phyloP scores from a whole-genome alignment of 257 asterid genomes.

The Leonotis leonurus region DNA sequence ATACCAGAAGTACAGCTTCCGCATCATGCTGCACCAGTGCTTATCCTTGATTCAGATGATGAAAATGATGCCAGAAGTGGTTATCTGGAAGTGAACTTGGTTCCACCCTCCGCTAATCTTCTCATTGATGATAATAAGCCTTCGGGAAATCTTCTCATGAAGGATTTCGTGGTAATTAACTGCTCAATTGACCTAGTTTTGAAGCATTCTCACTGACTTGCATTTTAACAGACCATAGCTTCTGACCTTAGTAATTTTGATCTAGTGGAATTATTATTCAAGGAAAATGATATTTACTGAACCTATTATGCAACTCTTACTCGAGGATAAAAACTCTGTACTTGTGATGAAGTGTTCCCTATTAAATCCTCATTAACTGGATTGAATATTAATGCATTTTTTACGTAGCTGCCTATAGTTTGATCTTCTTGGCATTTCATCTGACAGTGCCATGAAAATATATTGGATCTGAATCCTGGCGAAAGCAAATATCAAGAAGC shows the following conservation, averaged over 20 bases:
- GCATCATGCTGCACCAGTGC: constrained; percentile 38
- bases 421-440: constrained; percentile 11
- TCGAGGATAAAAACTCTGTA: not conserved
- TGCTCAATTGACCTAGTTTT: constrained; percentile 2
- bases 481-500: constrained; percentile 24
- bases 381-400: constrained; percentile 3
- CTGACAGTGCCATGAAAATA: constrained; percentile 9
- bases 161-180: constrained; percentile 40
- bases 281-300: constrained; percentile 15
- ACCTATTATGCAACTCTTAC: constrained; percentile 7
- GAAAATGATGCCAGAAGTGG: constrained; percentile 43
- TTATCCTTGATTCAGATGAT: constrained; percentile 78
- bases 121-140: constrained; percentile 35
- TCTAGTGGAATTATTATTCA: not conserved
- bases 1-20: constrained; percentile 36
- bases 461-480: constrained; percentile 25
- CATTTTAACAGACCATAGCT: not conserved
- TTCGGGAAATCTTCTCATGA: constrained; percentile 30
- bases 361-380: constrained; percentile 4
- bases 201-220: constrained; percentile 1
- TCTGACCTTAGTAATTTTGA: constrained; percentile 1
- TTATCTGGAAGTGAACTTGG: constrained; percentile 30
- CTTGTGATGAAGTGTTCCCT: not conserved
- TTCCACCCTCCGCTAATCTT: constrained; percentile 23
- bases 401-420: not conserved